phyloP scores from a whole-genome alignment of 2,329 filamentous ascomycete genomes.

The Gremmenia infestans region DNA sequence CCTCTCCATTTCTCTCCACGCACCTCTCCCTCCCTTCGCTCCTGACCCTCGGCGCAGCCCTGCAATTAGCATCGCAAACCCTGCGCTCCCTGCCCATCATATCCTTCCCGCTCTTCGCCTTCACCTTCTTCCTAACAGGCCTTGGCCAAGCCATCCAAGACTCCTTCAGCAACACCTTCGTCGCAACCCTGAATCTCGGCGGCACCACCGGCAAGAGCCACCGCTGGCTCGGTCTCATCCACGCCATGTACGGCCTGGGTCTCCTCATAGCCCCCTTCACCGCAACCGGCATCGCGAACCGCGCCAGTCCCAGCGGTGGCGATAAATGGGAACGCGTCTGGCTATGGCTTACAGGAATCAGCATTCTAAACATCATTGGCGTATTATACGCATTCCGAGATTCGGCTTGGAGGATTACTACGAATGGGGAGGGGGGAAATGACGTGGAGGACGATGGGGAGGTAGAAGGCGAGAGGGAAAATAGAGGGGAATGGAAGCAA shows the following conservation, averaged over 20 bases:
- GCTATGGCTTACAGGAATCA: constrained; percentile 47
- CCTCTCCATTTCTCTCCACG: constrained; percentile 49
- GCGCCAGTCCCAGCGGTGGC: too few species aligned
- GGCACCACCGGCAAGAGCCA: constrained; percentile 35
- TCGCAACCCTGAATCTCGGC: constrained; percentile 41
- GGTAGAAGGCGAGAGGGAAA: constrained; percentile 22
- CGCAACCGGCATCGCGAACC: constrained; percentile 44
- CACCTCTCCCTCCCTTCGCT: constrained; percentile 52
- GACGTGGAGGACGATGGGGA: constrained; percentile 6
- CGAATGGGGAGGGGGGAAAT: not conserved
- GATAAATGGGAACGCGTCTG: constrained; percentile 33
- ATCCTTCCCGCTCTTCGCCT: constrained; percentile 51
- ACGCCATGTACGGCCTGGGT: constrained; percentile 52
- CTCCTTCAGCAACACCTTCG: constrained; percentile 58
- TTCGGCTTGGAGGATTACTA: not conserved
- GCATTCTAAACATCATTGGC: constrained; percentile 44
- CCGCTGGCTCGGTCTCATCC: constrained; percentile 58
- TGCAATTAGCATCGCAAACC: constrained; percentile 50
- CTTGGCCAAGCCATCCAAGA: constrained; percentile 61
- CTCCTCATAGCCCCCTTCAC: constrained; percentile 53
- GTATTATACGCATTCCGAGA: constrained; percentile 48
- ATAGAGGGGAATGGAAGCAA: constrained; percentile 37
- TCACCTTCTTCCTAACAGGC: constrained; percentile 53
- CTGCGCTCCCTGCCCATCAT: constrained; percentile 49
- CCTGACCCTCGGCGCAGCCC: constrained; percentile 47